Percentiles rank a stretch among this genome's conserved stretches.
phyloP scores from a whole-genome alignment of 2,329 filamentous ascomycete genomes.

The Beauveria scarabaeidicola region DNA sequence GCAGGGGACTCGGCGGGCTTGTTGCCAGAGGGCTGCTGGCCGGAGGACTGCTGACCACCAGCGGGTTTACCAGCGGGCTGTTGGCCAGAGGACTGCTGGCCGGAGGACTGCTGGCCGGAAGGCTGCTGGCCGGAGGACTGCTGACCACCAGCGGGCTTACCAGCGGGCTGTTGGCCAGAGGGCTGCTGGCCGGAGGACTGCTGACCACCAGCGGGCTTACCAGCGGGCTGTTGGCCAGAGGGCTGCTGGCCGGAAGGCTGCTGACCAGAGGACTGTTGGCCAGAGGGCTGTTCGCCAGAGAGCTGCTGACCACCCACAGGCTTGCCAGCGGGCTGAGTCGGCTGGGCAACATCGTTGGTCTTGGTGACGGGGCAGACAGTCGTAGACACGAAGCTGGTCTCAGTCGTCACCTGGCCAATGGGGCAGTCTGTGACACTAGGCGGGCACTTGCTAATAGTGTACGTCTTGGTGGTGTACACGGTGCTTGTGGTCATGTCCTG shows the following conservation, averaged over 20 bases:
- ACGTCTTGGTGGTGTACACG: constrained; percentile 11
- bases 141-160: neutral
- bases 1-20: neutral
- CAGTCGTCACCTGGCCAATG: constrained; percentile 13
- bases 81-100: neutral
- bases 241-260: neutral
- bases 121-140: neutral
- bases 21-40: neutral
- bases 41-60: neutral
- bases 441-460: constrained; percentile 15
- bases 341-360: neutral
- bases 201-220: neutral
- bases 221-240: neutral
- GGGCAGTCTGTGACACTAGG: constrained; percentile 13
- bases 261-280: neutral
- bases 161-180: no score
- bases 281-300: neutral
- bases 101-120: neutral
- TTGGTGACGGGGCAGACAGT: neutral
- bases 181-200: neutral
- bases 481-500: constrained; percentile 7
- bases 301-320: neutral
- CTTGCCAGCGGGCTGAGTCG: neutral
- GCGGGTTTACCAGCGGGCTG: neutral
- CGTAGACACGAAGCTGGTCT: neutral